Evolutionary conservation across 345 rosid genomes (phyloP).

Genomic region (Brassica cretica): DNA sequence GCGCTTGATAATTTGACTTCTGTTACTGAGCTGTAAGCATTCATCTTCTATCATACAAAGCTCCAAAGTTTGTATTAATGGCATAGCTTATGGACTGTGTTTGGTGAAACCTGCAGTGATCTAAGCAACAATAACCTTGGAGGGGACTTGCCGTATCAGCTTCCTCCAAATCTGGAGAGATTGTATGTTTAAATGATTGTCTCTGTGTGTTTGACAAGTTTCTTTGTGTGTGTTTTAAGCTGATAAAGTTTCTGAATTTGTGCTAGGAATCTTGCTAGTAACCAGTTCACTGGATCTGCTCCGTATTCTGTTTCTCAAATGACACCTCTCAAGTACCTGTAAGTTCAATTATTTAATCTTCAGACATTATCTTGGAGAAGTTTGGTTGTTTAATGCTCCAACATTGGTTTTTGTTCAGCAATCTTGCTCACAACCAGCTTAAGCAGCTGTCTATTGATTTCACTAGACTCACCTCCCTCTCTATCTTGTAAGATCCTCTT

Average conservation of each 20-base stretch:
- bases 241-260: slow-evolving; percentile 18
- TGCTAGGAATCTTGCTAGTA: slow-evolving; percentile 77
- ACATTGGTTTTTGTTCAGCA: slow-evolving; percentile 51
- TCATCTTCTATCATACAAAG: slow-evolving; percentile 16
- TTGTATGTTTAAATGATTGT: slow-evolving; percentile 53
- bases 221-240: not conserved
- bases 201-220: not conserved
- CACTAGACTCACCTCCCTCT: slow-evolving; percentile 68
- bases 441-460: slow-evolving; percentile 62
- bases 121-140: slow-evolving; percentile 72
- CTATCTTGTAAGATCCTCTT: slow-evolving; percentile 65
- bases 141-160: slow-evolving; percentile 55
- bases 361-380: slow-evolving; percentile 15
- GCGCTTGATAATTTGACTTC: slow-evolving; percentile 52
- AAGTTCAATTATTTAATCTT: slow-evolving; percentile 43
- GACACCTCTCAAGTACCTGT: slow-evolving; percentile 77
- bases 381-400: not conserved
- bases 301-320: slow-evolving; percentile 55
- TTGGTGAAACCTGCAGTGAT: slow-evolving; percentile 62
- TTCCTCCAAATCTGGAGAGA: slow-evolving; percentile 62
- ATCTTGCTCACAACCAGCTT: slow-evolving; percentile 78
- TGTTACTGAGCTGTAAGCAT: slow-evolving; percentile 75
- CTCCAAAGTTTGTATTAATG: slow-evolving; percentile 16
- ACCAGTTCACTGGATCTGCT: slow-evolving; percentile 59
- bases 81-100: not conserved